Evolutionary conservation across 148 eudicot species (phyloP).

Genomic region (Spergularia bocconei): DNA sequence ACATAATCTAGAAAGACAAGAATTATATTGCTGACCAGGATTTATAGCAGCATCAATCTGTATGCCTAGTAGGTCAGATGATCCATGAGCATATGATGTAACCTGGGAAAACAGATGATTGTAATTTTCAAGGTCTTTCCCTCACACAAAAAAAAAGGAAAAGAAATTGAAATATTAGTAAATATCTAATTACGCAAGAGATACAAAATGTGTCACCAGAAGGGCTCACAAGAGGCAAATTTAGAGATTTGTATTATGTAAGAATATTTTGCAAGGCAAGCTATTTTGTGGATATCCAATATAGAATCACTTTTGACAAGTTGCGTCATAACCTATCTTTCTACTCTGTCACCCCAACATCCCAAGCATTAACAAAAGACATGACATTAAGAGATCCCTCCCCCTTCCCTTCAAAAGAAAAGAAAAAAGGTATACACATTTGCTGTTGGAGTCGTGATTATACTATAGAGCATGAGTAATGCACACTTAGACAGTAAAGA

Average conservation of each 20-base stretch:
- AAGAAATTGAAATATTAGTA: background rate
- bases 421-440: too few relatives aligned
- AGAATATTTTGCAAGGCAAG: background rate
- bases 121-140: constrained; percentile 6
- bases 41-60: constrained; percentile 97
- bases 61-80: constrained; percentile 84
- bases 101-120: constrained; percentile 46
- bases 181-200: background rate
- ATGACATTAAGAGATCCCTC: background rate
- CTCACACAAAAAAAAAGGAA: background rate
- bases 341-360: background rate
- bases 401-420: too few relatives aligned
- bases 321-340: background rate
- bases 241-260: background rate
- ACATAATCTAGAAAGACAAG: background rate
- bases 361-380: background rate
- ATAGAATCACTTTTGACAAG: background rate
- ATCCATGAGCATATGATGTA: constrained; percentile 89
- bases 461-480: background rate
- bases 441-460: too few relatives aligned
- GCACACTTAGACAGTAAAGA: background rate
- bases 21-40: constrained; percentile 58
- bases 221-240: background rate
- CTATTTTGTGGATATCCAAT: background rate
- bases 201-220: background rate